A percentile compares a stretch with the other conserved stretches of the same genome.
Evolutionary conservation across 2,329 filamentous ascomycete genomes (phyloP).

Genomic region (Phyllachora maydis): DNA sequence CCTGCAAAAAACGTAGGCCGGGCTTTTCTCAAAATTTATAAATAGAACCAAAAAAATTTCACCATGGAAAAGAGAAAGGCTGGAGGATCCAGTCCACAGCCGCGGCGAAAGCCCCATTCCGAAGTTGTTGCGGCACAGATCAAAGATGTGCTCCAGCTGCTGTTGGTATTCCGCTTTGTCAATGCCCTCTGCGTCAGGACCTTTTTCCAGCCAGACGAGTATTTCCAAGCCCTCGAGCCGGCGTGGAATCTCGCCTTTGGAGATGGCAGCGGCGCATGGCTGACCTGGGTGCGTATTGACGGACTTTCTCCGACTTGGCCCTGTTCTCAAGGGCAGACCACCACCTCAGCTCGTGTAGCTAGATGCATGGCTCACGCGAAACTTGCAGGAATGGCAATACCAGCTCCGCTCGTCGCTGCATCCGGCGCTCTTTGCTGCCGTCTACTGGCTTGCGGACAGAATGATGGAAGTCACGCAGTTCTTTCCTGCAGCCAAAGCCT

Average conservation of each 20-base stretch:
- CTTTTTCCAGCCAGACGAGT: constrained; percentile 97
- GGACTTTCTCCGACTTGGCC: constrained; percentile 1
- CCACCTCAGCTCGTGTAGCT: no score
- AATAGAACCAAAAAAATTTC: background rate
- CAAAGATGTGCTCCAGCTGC: constrained; percentile 14
- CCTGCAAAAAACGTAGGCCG: no score
- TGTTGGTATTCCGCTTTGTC: constrained; percentile 52
- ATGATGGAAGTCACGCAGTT: constrained; percentile 32
- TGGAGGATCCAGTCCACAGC: no score
- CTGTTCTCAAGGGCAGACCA: background rate
- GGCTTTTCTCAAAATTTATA: no score
- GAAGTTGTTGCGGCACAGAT: constrained; percentile 11
- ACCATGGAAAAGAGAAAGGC: background rate
- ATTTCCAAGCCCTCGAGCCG: constrained; percentile 86
- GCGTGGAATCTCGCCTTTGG: constrained; percentile 85
- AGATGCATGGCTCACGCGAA: no score
- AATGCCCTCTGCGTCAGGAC: constrained; percentile 66
- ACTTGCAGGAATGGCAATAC: constrained; percentile 74
- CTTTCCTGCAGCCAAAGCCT: constrained; percentile 33
- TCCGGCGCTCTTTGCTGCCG: constrained; percentile 62
- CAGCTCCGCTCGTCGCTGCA: constrained; percentile 80
- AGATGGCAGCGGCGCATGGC: constrained; percentile 56
- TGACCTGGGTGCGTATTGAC: constrained; percentile 63
- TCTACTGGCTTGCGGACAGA: constrained; percentile 43
- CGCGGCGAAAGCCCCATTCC: constrained; percentile 5